These are phyloP conservation scores for Physaria fendleri DNA, from an alignment of 345 rosid species.

Conservation along the genomic window DNA sequence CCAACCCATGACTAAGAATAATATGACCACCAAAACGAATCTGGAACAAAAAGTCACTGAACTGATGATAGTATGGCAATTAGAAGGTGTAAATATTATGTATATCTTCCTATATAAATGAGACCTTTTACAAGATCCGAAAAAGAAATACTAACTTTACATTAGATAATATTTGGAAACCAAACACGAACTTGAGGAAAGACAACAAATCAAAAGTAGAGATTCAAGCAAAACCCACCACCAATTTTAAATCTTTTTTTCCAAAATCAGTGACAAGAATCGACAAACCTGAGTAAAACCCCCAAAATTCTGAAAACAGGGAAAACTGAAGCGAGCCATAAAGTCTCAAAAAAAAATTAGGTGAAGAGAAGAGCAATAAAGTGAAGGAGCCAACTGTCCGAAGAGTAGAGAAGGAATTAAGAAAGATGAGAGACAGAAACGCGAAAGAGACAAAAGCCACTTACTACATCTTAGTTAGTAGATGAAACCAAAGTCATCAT, in stretches of 20 bases:
- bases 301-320: conserved; percentile 27
- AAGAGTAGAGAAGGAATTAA: conserved; percentile 2
- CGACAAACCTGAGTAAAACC: conserved; percentile 25
- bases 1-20: not conserved
- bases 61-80: not conserved
- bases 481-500: conserved; percentile 14
- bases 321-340: conserved; percentile 13
- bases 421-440: conserved; percentile 2
- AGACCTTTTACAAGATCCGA: too few relatives aligned
- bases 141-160: not conserved
- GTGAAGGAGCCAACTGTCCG: not conserved
- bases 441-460: conserved; percentile 13
- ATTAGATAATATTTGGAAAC: not conserved
- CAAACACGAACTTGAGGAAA: not conserved
- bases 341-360: conserved; percentile 12
- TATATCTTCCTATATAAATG: not conserved
- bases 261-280: conserved; percentile 18
- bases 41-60: conserved; percentile 16
- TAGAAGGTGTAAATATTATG: not conserved
- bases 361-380: conserved; percentile 4
- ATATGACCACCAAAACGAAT: conserved; percentile 6
- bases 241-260: not conserved
- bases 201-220: not conserved
- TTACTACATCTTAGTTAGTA: not conserved
- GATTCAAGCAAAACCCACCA: conserved; percentile 12